These are phyloP conservation scores for Gossypium trilobum DNA, from an alignment of 441 rosid genomes.

Conservation along the genomic window DNA sequence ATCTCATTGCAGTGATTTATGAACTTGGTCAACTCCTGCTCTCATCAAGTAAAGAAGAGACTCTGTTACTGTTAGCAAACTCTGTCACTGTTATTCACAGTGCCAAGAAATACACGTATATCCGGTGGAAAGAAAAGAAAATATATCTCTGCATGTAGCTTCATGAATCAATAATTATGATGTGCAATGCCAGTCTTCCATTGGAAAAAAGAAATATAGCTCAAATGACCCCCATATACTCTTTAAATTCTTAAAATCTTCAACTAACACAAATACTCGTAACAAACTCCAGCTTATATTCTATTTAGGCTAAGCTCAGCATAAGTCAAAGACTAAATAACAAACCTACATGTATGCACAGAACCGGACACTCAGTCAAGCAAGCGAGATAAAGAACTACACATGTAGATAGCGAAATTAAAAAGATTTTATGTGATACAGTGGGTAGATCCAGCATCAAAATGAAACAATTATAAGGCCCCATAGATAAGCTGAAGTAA, in stretches of 20 bases:
- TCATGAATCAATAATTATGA: neutral
- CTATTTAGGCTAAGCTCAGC: neutral
- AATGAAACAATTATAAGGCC: neutral
- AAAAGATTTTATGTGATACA: neutral
- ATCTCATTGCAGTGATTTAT: constrained; percentile 77
- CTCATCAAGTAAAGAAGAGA: neutral
- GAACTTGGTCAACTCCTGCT: constrained; percentile 71
- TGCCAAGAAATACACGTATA: no score
- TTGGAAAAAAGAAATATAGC: neutral
- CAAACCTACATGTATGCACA: neutral
- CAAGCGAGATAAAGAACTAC: neutral
- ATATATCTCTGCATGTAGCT: neutral
- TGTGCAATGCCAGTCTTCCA: neutral
- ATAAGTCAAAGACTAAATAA: neutral
- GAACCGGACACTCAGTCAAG: neutral
- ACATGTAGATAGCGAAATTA: neutral
- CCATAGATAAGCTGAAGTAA: neutral
- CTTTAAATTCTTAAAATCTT: neutral
- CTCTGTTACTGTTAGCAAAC: neutral
- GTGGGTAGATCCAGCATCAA: neutral
- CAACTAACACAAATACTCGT: neutral
- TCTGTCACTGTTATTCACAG: neutral
- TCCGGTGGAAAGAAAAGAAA: neutral
- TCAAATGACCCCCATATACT: neutral
- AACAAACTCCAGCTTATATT: neutral